Evolutionary conservation across 1,284 basidiomycete species (phyloP).

Genomic region (Puccinia coronata): DNA sequence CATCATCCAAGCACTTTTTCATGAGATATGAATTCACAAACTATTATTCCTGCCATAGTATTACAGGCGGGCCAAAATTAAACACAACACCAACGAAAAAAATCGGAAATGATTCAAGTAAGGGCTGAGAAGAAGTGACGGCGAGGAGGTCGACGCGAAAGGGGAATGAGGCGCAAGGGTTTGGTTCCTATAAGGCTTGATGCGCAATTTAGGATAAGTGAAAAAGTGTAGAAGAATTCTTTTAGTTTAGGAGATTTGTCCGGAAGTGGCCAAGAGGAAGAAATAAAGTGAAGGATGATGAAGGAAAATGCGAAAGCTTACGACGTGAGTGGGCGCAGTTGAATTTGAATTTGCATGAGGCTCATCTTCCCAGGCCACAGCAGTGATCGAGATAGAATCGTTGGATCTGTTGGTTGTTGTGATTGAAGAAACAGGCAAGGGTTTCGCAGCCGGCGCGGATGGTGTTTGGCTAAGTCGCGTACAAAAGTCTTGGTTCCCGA

Average conservation of each 20-base stretch:
- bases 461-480: not conserved
- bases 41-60: too few species aligned
- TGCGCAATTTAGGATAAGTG: not conserved
- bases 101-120: too few species aligned
- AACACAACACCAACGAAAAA: not conserved
- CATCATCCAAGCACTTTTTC: too few species aligned
- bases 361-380: not conserved
- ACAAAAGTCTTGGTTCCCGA: slow-evolving; percentile 16
- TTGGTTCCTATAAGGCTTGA: slow-evolving; percentile 2
- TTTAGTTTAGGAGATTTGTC: not conserved
- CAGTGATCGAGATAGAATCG: not conserved
- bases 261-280: not conserved
- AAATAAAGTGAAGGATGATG: not conserved
- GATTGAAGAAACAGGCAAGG: not conserved
- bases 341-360: not conserved
- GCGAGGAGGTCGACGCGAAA: slow-evolving; percentile 8
- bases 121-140: not conserved
- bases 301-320: not conserved
- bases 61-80: not conserved
- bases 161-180: slow-evolving; percentile 15
- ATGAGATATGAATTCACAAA: too few species aligned
- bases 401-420: not conserved
- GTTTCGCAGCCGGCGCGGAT: not conserved
- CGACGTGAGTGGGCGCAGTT: not conserved
- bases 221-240: not conserved